Percentiles rank a stretch among this genome's conserved stretches.
phyloP scores from a whole-genome alignment of 1,284 basidiomycete genomes.

The Puccinia polysora region DNA sequence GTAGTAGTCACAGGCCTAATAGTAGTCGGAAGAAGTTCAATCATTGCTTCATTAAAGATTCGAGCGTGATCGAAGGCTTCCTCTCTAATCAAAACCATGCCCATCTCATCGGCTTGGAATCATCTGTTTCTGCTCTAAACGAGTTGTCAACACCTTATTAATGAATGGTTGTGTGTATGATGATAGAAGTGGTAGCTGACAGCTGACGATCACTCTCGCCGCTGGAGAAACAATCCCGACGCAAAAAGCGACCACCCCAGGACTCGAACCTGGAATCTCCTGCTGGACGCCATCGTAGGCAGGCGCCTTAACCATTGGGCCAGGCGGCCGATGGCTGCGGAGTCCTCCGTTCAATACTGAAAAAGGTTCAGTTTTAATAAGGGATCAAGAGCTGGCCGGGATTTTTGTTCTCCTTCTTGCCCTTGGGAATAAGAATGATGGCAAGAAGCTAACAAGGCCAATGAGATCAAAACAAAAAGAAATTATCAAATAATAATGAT shows the following conservation, averaged over 20 bases:
- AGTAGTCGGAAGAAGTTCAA: not conserved
- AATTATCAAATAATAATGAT: too few species aligned
- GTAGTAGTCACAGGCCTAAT: not conserved
- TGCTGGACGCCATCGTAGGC: conserved; percentile 31
- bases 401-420: too few species aligned
- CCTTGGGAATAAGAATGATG: too few species aligned
- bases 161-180: too few species aligned
- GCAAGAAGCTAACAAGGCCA: too few species aligned
- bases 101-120: conserved; percentile 27
- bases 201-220: too few species aligned
- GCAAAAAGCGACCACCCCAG: conserved; percentile 19
- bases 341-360: too few species aligned
- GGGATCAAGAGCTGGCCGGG: too few species aligned
- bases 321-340: conserved; percentile 21
- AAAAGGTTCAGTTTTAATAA: too few species aligned
- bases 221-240: not conserved
- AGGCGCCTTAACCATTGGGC: conserved; percentile 44
- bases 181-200: too few species aligned
- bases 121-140: conserved; percentile 30
- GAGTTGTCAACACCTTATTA: too few species aligned
- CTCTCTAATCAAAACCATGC: conserved; percentile 29
- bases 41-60: conserved; percentile 41
- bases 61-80: conserved; percentile 14
- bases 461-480: too few species aligned
- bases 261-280: conserved; percentile 43